phyloP scores from a whole-genome alignment of 208 protist genomes.

The Acanthamoeba healyi region DNA sequence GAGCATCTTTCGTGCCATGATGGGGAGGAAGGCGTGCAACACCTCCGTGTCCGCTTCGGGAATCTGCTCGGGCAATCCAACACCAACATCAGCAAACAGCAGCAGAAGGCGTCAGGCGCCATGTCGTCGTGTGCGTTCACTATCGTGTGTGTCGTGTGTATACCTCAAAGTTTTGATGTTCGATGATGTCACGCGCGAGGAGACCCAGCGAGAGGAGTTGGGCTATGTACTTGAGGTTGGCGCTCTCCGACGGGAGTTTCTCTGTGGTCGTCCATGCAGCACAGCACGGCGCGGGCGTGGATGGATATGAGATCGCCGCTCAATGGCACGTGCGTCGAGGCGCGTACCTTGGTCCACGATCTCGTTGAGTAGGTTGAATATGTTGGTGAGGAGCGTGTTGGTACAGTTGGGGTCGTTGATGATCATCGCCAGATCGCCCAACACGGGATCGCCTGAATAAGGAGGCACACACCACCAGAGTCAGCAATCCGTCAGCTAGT shows the following conservation, averaged over 20 bases:
- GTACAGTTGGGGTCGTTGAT: conserved; percentile 75
- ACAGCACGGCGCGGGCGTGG: too few species aligned
- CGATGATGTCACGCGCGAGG: conserved; percentile 54
- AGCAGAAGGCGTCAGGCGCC: too few species aligned
- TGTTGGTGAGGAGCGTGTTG: conserved; percentile 71
- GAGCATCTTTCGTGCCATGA: conserved; percentile 73
- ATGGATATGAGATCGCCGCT: too few species aligned
- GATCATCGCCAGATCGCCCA: conserved; percentile 78
- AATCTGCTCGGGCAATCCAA: background rate
- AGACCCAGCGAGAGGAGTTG: conserved; percentile 44
- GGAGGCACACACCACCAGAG: background rate
- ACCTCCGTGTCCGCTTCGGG: conserved; percentile 74
- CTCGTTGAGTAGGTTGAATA: conserved; percentile 69
- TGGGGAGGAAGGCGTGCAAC: conserved; percentile 74
- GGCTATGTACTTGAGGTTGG: conserved; percentile 78
- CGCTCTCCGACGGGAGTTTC: conserved; percentile 78
- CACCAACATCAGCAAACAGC: too few species aligned
- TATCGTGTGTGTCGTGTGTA: background rate
- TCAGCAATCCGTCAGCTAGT: background rate
- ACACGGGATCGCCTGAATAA: background rate
- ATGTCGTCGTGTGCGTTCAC: background rate
- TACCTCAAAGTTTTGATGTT: conserved; percentile 34
- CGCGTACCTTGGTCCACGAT: conserved; percentile 69
- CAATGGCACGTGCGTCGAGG: too few species aligned
- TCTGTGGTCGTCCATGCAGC: conserved; percentile 20